These are phyloP conservation scores for Berberis thunbergii DNA, from an alignment of 164 flowering plant species.

Conservation along the genomic window DNA sequence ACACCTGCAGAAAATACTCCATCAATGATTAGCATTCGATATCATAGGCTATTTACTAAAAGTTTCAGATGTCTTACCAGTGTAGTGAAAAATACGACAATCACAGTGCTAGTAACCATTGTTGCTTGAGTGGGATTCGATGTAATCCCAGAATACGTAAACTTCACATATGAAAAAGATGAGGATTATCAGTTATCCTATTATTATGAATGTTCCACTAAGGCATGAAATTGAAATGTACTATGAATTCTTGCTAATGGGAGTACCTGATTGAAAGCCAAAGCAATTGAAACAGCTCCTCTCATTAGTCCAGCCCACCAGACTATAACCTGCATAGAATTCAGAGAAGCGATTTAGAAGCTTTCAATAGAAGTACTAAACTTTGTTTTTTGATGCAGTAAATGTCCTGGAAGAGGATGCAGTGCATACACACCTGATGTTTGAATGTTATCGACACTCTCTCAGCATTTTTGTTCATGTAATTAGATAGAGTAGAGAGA, in stretches of 20 bases:
- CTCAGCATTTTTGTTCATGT: too few species aligned
- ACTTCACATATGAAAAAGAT: conserved; percentile 27
- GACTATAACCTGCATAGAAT: conserved; percentile 40
- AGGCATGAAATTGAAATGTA: background rate
- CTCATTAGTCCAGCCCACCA: conserved; percentile 99
- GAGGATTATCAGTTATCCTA: background rate
- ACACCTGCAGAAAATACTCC: conserved; percentile 36
- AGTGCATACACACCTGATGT: too few species aligned
- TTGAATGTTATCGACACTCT: too few species aligned
- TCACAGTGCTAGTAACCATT: conserved; percentile 59
- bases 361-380: too few species aligned
- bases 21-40: background rate
- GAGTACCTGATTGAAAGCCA: conserved; percentile 76
- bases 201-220: too few species aligned
- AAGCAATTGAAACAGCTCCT: conserved; percentile 93
- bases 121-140: conserved; percentile 52
- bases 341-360: background rate
- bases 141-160: conserved; percentile 67
- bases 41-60: background rate
- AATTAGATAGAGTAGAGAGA: too few species aligned
- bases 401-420: too few species aligned
- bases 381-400: too few species aligned
- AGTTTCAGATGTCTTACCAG: conserved; percentile 32
- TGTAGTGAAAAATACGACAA: conserved; percentile 78
- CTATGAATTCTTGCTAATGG: background rate